A percentile compares a stretch with the other conserved stretches of the same genome.
These are phyloP conservation scores for Conoideocrella luteorostrata DNA, from an alignment of 2,329 filamentous ascomycete genomes.

Conservation along the genomic window DNA sequence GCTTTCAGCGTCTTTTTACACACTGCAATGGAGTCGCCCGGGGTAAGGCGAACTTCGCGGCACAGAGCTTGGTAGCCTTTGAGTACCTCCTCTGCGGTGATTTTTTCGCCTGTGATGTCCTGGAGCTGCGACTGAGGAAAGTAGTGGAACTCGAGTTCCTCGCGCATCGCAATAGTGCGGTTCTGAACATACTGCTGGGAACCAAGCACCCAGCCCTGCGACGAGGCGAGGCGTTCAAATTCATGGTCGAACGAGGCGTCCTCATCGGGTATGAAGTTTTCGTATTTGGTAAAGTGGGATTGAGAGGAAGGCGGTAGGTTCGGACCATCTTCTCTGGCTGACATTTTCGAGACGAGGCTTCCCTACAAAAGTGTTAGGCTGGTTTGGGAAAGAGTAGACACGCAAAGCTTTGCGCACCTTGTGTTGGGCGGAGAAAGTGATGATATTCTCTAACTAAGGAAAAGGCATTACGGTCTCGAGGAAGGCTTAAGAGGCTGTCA, in stretches of 20 bases:
- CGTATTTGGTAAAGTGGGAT: constrained; percentile 25
- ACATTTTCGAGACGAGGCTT: too few relatives aligned
- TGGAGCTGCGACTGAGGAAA: constrained; percentile 17
- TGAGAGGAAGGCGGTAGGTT: constrained; percentile 18
- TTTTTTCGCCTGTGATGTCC: not conserved
- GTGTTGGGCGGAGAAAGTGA: too few relatives aligned
- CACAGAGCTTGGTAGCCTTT: constrained; percentile 21
- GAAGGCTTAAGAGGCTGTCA: too few relatives aligned
- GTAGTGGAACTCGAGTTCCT: constrained; percentile 23
- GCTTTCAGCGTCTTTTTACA: constrained; percentile 19
- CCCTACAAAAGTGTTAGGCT: too few relatives aligned
- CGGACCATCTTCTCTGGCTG: too few relatives aligned
- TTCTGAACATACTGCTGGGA: constrained; percentile 20
- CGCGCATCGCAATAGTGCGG: constrained; percentile 24
- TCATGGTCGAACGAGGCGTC: constrained; percentile 23
- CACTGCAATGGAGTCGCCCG: constrained; percentile 11
- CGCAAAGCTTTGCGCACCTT: too few relatives aligned
- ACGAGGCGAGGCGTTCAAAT: constrained; percentile 24
- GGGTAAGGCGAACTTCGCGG: constrained; percentile 19
- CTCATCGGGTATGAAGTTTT: constrained; percentile 21
- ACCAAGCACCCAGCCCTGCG: constrained; percentile 22
- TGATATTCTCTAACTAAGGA: too few relatives aligned
- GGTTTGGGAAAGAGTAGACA: too few relatives aligned
- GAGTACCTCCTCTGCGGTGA: constrained; percentile 15
- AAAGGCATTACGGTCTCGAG: too few relatives aligned